Evolutionary conservation across 1,284 basidiomycete genomes (phyloP), one percentile per base, ranked within the genome.

Genomic region (Ustilago bromivora): DNA sequence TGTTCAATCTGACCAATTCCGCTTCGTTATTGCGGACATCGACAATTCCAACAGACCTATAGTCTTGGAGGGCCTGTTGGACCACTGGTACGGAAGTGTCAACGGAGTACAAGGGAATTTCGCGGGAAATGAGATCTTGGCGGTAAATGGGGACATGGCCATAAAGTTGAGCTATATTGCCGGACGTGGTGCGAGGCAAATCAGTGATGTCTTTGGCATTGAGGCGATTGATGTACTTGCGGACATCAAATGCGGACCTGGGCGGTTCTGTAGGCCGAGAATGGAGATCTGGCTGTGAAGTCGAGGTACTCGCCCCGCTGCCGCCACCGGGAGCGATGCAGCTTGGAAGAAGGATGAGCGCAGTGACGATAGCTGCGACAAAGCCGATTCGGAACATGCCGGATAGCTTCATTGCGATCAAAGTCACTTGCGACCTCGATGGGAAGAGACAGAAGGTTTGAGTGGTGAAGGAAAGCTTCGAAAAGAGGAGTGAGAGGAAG

Each of bases 11-110:
- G 52, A 69, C 17, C 11, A 31, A 41, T 4, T 4, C 13, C 0
- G 40, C 61, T 19, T 19, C 1, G 19, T 19, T 19, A 19, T 19
- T 19, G 2, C 28, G 6, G 17, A 31, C 17, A 43, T 69, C 66
- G 13, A 63, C 13, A 11, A 69, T 38, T 17, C 46, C 15, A 17
- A 62, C 56, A 1, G 35, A n/a, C 0, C 28, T 4, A 28, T 56
- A 52, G 31, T 63, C 46, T 12, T 35, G 23, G 17, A 69, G 57
- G 10, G 61, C 66, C 43, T 36, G 56, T 28, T 69, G 52, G 35
- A 59, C 57, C 4, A 41, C 17, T 3, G 13, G 6, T 10, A 19
- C 12, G 5, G 32, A n/a, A 7, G 51, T 19, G 1, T 36, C 17
- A n/a, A n/a, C 23, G 32, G 38, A 35, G 36, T 40, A 49, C 28